Evolutionary conservation across 441 rosid species (phyloP), one percentile per base, ranked within the genome.

Genomic region (Populus hybrid): DNA sequence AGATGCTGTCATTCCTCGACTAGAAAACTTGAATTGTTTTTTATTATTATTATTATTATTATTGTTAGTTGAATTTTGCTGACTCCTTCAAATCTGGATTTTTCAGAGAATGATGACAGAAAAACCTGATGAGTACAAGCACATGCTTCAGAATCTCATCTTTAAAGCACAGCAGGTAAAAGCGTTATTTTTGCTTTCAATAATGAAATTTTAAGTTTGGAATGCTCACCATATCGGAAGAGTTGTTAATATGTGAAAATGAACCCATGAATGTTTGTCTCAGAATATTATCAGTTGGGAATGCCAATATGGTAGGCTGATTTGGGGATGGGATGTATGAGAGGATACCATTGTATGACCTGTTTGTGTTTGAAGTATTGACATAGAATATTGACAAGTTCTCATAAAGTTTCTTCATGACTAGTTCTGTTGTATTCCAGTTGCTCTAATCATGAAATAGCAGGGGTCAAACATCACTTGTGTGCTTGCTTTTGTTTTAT

Each of bases 91-190:
- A 10, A 28, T 10, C 79, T 70, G 76, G 20, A 26, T 75, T 57
- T 82, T 84, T 81, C 90, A 97, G 99, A 91, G 98, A 86, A 97
- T 94, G 99, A 97, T 94, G 99, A 93, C 97, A 32, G 97, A 92
- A 84, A 89, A 89, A 69, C 98, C 99, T 71, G 99, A 94, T 74
- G 93, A 91, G 81, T 97, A 97, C 89, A 97, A 97, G 77, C 90
- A 88, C 86, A 90, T 91, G 98, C 94, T 97, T 77, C 98, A 97
- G 86, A 97, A 90, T 85, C 99, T 94, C 69, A 88, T 97, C 77
- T 90, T 90, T 79, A 94, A 89, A 87, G 99, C 99, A 73, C 99
- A 97, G 81, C 99, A 97, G 97, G 99, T 94, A 84, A 53, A 42
- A 42, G 18, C 2, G 10, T 35, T 76, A 28, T 72, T 79, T 20